Evolutionary conservation across 2,329 filamentous ascomycete genomes (phyloP).

Genomic region (Claviceps pazoutovae): DNA sequence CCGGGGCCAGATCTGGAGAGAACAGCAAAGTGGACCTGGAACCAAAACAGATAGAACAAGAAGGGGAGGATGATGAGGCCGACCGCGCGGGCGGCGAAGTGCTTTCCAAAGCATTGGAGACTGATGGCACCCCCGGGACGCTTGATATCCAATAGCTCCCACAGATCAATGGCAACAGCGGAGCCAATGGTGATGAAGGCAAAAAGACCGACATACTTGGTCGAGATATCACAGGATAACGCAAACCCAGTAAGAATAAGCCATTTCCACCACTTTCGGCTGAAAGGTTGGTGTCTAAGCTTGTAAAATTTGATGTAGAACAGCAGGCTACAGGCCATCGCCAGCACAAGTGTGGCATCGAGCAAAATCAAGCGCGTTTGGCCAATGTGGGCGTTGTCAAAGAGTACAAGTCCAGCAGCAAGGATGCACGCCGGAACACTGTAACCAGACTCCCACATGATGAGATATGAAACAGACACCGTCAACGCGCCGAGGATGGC

Average conservation of each 20-base stretch:
- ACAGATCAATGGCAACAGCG: slow-evolving; percentile 85
- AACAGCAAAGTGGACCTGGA: slow-evolving; percentile 96
- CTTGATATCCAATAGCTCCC: slow-evolving; percentile 85
- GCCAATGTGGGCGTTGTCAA: slow-evolving; percentile 95
- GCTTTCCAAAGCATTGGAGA: slow-evolving; percentile 69
- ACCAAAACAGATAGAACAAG: slow-evolving; percentile 98
- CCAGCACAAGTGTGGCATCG: slow-evolving; percentile 84
- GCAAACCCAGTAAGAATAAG: slow-evolving; percentile 86
- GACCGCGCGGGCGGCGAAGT: slow-evolving; percentile 76
- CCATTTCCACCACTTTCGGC: slow-evolving; percentile 99
- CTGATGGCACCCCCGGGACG: slow-evolving; percentile 68
- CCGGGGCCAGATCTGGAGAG: slow-evolving; percentile 79
- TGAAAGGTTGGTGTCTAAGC: slow-evolving; percentile 74
- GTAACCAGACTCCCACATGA: slow-evolving; percentile 99
- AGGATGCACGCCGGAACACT: slow-evolving; percentile 84
- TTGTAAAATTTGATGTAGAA: slow-evolving; percentile 98
- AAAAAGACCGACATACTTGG: slow-evolving; percentile 94
- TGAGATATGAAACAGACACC: slow-evolving; percentile 84
- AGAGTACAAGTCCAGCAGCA: slow-evolving; percentile 72
- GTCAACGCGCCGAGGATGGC: slow-evolving; percentile 85
- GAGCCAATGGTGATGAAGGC: slow-evolving; percentile 95
- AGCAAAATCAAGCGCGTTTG: slow-evolving; percentile 91
- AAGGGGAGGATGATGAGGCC: slow-evolving; percentile 85
- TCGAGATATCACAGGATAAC: slow-evolving; percentile 94
- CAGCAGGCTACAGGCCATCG: slow-evolving; percentile 89